Base-by-base conservation (phyloP, 306 rosid genomes). In the Lablab purpureus region DNA sequence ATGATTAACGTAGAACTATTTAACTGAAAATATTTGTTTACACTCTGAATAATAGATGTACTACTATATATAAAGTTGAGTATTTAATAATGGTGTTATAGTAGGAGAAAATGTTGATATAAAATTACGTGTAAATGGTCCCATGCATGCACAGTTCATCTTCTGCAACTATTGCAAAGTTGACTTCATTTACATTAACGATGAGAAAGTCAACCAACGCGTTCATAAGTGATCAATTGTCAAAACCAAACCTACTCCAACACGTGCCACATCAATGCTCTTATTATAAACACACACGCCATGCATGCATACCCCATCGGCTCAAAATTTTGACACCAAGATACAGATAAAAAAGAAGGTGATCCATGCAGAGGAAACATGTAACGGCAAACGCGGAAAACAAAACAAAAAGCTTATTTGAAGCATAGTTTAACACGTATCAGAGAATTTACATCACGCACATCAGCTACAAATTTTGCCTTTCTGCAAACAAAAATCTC, bases 181-280 rank as follows among this genome's bases (percentile, higher is more conserved):
- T 67, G 59, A 77, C 19, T n/a, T 14, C n/a, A 2, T 40, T 4
- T 34, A 64, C 30, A 12, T 34, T 47, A 2, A 49, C 22, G 23
- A 10, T 0, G 27, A 64, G 18, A 28, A 78, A 78, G 70, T 68
- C 82, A 78, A 78, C 82, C 49, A 55, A 67, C 36, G 49, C 41
- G 14, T 27, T 22, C 1, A 41, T 22, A 14, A 62, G 43, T 13
- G 2, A 10, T 73, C 58, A 17, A 78, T 7, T 37, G 41, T 37
- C 41, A 37, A 37, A 34, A 7, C 14, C 47, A 72, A 32, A 72
- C 83, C 66, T 34, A 36, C 19, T 27, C 25, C 6, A 45, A 56
- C 49, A 67, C 54, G 68, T 47, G 81, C 45, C 4, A 40, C 11
- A 9, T 40, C 45, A 40, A 9, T 40, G 58, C 49, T 19, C 9